These are phyloP conservation scores for Xylaria sp. DNA, from an alignment of 2,329 filamentous ascomycete genomes.

Conservation along the genomic window DNA sequence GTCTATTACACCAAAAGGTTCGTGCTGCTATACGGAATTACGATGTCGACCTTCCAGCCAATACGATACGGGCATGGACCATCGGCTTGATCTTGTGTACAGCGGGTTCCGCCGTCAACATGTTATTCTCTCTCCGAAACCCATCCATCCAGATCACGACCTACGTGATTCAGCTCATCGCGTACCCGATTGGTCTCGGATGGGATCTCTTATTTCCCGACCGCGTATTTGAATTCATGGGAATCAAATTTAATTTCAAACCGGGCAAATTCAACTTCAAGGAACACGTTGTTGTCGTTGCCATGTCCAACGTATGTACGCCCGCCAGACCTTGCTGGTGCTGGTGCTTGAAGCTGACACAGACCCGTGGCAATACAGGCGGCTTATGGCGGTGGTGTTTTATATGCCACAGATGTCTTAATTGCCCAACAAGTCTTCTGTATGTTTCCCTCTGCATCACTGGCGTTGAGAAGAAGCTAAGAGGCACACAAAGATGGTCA, in stretches of 20 bases:
- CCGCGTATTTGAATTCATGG: slow-evolving; percentile 49
- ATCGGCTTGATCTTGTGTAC: slow-evolving; percentile 69
- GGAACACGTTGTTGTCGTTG: slow-evolving; percentile 59
- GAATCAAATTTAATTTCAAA: slow-evolving; percentile 55
- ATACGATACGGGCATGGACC: slow-evolving; percentile 69
- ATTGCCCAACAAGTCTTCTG: slow-evolving; percentile 66
- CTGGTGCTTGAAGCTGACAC: slow-evolving; percentile 14
- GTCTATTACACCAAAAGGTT: slow-evolving; percentile 43
- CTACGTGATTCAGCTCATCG: slow-evolving; percentile 65
- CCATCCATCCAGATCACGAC: slow-evolving; percentile 64
- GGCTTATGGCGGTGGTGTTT: slow-evolving; percentile 66
- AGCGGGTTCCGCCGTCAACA: slow-evolving; percentile 66
- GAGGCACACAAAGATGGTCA: slow-evolving; percentile 56
- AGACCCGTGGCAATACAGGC: slow-evolving; percentile 52
- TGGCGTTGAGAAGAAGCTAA: neutral
- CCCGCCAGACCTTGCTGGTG: slow-evolving; percentile 14
- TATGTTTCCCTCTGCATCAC: slow-evolving; percentile 34
- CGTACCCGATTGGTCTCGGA: slow-evolving; percentile 58
- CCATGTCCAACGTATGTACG: slow-evolving; percentile 74
- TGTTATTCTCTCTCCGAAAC: slow-evolving; percentile 62
- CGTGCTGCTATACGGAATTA: slow-evolving; percentile 55
- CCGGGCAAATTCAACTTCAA: slow-evolving; percentile 54
- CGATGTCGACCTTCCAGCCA: slow-evolving; percentile 63
- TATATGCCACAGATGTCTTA: slow-evolving; percentile 67
- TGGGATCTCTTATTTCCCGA: slow-evolving; percentile 53